A percentile compares a stretch with the other conserved stretches of the same genome.
Evolutionary conservation across 257 asterid species (phyloP).

Genomic region (Prunella vulgaris): DNA sequence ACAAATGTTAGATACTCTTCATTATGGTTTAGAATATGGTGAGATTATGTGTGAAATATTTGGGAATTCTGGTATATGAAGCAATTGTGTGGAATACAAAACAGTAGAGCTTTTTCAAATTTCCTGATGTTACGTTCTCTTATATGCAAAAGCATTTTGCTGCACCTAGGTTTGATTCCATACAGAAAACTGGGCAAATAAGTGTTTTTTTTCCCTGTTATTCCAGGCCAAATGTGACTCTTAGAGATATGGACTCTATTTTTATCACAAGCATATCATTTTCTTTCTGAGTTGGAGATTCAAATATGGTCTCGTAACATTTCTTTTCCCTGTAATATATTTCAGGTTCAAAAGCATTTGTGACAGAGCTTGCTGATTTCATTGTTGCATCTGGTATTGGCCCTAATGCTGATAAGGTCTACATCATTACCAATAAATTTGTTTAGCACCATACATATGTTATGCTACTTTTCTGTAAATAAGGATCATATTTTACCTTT

Average conservation of each 20-base stretch:
- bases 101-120: no score
- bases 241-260: background rate
- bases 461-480: no score
- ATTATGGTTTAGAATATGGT: no score
- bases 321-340: background rate
- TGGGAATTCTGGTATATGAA: no score
- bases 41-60: no score
- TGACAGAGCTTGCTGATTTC: conserved; percentile 59
- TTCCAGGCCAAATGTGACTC: background rate
- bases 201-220: background rate
- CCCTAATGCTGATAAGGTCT: conserved; percentile 39
- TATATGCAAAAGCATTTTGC: background rate
- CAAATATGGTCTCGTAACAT: background rate
- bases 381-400: conserved; percentile 43
- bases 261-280: background rate
- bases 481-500: background rate
- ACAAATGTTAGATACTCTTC: background rate
- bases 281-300: conserved; percentile 16
- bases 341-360: conserved; percentile 72
- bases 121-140: background rate
- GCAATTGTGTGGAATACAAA: no score
- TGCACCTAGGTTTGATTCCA: background rate
- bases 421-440: background rate
- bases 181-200: background rate
- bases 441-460: background rate